phyloP scores from a whole-genome alignment of 768 basidiomycete genomes.

The Postia placenta region DNA sequence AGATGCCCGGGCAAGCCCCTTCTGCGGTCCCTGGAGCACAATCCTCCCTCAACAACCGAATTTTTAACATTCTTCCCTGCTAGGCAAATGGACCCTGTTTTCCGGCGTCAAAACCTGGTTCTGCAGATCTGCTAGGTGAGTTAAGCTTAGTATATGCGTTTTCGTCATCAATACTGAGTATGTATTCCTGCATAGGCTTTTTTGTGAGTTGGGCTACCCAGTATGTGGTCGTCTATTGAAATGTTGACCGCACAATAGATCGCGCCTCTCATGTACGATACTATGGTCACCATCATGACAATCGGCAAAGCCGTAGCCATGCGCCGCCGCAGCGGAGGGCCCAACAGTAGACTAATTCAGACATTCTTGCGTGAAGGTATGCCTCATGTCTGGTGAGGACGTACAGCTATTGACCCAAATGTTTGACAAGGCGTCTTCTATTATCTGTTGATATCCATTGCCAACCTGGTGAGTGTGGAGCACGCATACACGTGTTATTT shows the following conservation, averaged over 20 bases:
- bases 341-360: constrained; percentile 75
- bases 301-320: constrained; percentile 75
- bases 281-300: constrained; percentile 75
- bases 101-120: constrained; percentile 77
- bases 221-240: not conserved
- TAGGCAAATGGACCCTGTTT: constrained; percentile 65
- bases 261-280: constrained; percentile 77
- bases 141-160: constrained; percentile 2
- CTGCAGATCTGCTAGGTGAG: constrained; percentile 74
- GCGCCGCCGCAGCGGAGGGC: constrained; percentile 66
- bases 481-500: not conserved
- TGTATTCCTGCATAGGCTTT: constrained; percentile 38
- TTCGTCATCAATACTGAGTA: constrained; percentile 25
- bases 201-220: constrained; percentile 15
- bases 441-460: constrained; percentile 80
- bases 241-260: constrained; percentile 56
- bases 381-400: constrained; percentile 7
- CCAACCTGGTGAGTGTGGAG: constrained; percentile 50
- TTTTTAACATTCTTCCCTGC: not conserved
- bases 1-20: not conserved
- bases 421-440: constrained; percentile 65
- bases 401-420: not conserved
- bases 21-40: constrained; percentile 1
- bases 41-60: not conserved
- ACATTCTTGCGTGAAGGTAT: constrained; percentile 79